Conservation (phyloP, 73 alveolate species). For the Paramecium sonneborni region DNA sequence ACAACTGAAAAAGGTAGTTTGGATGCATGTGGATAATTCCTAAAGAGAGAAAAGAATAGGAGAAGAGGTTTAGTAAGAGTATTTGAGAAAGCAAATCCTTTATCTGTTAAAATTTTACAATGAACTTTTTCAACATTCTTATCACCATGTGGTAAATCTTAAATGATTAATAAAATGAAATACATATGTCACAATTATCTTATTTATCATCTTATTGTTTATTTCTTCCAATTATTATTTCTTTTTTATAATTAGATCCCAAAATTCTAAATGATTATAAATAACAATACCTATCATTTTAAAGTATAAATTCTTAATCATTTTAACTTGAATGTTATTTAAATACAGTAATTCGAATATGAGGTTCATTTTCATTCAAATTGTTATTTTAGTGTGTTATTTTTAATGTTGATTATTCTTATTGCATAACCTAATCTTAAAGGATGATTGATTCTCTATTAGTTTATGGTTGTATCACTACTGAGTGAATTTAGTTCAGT, state of each 20-base stretch:
- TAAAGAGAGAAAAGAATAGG: background rate
- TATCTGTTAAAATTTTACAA: conserved; percentile 34
- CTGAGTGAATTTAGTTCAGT: conserved; percentile 10
- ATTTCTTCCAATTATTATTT: conserved; percentile 33
- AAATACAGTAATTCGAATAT: conserved; percentile 13
- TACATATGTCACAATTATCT: conserved; percentile 3
- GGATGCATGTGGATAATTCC: background rate
- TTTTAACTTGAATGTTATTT: background rate
- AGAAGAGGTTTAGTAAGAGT: background rate
- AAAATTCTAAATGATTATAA: background rate
- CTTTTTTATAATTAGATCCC: background rate
- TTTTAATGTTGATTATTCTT: background rate
- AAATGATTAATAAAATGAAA: background rate
- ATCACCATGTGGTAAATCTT: conserved; percentile 45
- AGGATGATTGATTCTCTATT: background rate
- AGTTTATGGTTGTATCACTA: background rate
- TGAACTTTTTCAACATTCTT: conserved; percentile 33
- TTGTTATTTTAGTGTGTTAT: background rate
- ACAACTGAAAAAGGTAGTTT: background rate
- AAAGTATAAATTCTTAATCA: background rate
- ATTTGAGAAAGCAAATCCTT: conserved; percentile 2
- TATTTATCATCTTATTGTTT: background rate
- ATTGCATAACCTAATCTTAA: background rate
- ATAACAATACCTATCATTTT: conserved; percentile 12
- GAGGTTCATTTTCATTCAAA: conserved; percentile 19